Evolutionary conservation across 306 rosid genomes (phyloP).

Genomic region (Astragalus glycyphyllos): DNA sequence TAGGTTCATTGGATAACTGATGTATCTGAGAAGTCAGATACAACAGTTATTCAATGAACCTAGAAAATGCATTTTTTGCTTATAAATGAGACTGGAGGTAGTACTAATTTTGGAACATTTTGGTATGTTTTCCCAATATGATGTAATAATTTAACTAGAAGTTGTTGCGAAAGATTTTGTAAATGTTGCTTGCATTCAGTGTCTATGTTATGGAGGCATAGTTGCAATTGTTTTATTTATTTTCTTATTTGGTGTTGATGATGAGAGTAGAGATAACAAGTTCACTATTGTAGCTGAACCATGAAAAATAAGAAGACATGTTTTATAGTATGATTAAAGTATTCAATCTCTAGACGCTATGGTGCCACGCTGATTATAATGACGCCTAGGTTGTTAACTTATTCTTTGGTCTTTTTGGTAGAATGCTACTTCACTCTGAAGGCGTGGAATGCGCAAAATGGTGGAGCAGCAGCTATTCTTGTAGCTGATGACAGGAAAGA

Average conservation of each 20-base stretch:
- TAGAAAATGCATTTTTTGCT: no score
- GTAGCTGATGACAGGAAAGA: conserved; percentile 85
- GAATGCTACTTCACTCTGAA: conserved; percentile 96
- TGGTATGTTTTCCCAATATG: background rate
- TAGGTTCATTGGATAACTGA: no score
- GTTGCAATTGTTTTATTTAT: conserved; percentile 18
- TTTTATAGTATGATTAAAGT: background rate
- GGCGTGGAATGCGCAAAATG: conserved; percentile 98
- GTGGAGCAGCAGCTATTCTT: conserved; percentile 94
- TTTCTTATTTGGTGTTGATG: background rate
- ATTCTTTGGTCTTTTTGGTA: conserved; percentile 46
- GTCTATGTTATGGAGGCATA: conserved; percentile 5
- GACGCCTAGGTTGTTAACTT: conserved; percentile 5
- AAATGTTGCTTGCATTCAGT: conserved; percentile 29
- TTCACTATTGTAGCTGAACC: conserved; percentile 1
- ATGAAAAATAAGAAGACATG: background rate
- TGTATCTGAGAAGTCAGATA: no score
- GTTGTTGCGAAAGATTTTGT: conserved; percentile 23
- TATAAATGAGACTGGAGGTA: no score
- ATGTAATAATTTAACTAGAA: conserved; percentile 9
- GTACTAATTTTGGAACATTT: conserved; percentile 10
- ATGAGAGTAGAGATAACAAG: background rate
- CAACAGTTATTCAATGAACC: no score
- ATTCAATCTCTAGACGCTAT: conserved; percentile 15
- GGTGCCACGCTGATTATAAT: background rate